These are phyloP conservation scores for Apodospora peruviana DNA, from an alignment of 495 filamentous ascomycete genomes.

Conservation along the genomic window DNA sequence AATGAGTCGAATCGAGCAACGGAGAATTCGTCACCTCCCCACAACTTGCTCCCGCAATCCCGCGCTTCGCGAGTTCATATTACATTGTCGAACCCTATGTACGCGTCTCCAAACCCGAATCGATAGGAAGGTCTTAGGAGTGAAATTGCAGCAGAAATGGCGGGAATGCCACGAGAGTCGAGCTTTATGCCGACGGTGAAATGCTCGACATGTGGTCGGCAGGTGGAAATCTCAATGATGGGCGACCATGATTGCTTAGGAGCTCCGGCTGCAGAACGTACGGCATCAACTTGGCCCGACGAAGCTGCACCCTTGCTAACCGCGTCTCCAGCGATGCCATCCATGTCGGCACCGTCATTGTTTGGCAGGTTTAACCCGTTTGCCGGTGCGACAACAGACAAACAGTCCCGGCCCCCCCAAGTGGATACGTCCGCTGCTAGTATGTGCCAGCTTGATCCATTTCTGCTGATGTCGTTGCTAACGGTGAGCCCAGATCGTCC, in stretches of 20 bases:
- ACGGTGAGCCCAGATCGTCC: conserved; percentile 50
- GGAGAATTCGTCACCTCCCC: background rate
- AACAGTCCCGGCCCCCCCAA: conserved; percentile 36
- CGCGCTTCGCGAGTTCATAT: no score
- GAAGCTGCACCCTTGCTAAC: conserved; percentile 8
- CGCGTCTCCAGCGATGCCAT: conserved; percentile 18
- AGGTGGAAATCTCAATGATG: conserved; percentile 88
- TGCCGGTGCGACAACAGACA: conserved; percentile 16
- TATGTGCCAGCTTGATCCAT: conserved; percentile 27
- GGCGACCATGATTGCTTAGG: conserved; percentile 77
- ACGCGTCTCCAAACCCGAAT: conserved; percentile 1
- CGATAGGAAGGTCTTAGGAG: conserved; percentile 14
- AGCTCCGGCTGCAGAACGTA: conserved; percentile 32
- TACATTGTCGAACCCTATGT: no score
- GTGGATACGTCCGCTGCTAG: conserved; percentile 55
- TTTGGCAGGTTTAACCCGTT: conserved; percentile 37
- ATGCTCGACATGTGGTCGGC: conserved; percentile 80
- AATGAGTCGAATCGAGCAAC: background rate
- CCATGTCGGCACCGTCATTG: conserved; percentile 23
- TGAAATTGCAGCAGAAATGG: conserved; percentile 31
- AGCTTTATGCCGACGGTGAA: conserved; percentile 87
- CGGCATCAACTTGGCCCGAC: conserved; percentile 1
- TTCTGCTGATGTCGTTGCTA: conserved; percentile 17
- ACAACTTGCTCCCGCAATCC: no score
- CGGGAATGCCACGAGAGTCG: conserved; percentile 49